These are phyloP conservation scores for Asterionellopsis glacialis DNA, from an alignment of 108 stramenopile species.

Conservation along the genomic window DNA sequence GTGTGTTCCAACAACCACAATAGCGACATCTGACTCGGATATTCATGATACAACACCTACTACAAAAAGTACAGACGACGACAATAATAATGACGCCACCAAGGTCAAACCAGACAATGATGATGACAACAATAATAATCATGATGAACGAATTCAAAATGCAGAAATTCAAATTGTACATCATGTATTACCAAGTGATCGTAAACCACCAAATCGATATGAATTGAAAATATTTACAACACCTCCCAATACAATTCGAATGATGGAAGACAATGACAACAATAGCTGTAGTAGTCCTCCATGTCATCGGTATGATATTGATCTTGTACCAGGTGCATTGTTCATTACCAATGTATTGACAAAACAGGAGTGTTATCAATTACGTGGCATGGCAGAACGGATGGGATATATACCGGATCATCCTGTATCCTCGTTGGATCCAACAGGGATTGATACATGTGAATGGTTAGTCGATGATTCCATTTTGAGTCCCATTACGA, in stretches of 20 bases:
- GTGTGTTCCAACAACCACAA: not conserved
- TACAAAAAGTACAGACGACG: no score
- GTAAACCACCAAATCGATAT: conserved; percentile 30
- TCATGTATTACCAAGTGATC: conserved; percentile 12
- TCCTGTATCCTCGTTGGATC: conserved; percentile 20
- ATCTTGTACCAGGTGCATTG: conserved; percentile 31
- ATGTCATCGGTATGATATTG: no score
- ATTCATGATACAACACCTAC: not conserved
- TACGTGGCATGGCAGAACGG: conserved; percentile 23
- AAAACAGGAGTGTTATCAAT: conserved; percentile 29
- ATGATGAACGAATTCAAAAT: not conserved
- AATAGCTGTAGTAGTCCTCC: no score
- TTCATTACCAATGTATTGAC: conserved; percentile 42
- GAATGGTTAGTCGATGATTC: conserved; percentile 29
- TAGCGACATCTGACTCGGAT: not conserved
- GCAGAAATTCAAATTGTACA: conserved; percentile 5
- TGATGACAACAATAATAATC: not conserved
- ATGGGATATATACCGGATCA: conserved; percentile 48
- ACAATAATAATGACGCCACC: not conserved
- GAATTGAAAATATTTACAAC: conserved; percentile 18
- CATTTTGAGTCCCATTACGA: conserved; percentile 4
- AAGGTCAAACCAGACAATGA: not conserved
- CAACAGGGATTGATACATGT: conserved; percentile 33
- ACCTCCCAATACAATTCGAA: not conserved
- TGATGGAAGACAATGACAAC: not conserved